phyloP scores from a whole-genome alignment of 1,284 basidiomycete genomes.

The Ganoderma boninense region DNA sequence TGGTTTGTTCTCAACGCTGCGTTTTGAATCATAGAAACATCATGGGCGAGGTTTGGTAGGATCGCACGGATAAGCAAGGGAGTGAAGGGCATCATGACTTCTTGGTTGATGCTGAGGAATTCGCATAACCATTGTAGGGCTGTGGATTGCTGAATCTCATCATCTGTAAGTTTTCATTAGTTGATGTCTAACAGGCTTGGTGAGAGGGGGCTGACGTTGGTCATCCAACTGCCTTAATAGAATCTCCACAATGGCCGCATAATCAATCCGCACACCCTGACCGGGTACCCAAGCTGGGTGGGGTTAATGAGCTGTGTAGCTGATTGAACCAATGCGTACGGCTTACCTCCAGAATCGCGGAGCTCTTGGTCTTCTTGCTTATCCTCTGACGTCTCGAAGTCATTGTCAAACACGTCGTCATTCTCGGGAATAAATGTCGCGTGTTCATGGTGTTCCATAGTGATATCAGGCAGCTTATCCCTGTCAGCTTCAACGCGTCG shows the following conservation, averaged over 20 bases:
- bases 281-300: constrained; percentile 86
- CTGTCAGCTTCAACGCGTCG: constrained; percentile 40
- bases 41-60: constrained; percentile 94
- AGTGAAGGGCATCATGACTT: constrained; percentile 95
- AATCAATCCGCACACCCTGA: constrained; percentile 92
- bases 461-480: constrained; percentile 42
- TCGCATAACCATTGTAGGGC: constrained; percentile 93
- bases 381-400: constrained; percentile 48
- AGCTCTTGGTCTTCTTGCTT: constrained; percentile 59
- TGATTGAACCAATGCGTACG: constrained; percentile 36
- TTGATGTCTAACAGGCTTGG: neutral
- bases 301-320: constrained; percentile 30
- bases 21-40: constrained; percentile 87
- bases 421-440: constrained; percentile 59
- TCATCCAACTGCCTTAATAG: constrained; percentile 89
- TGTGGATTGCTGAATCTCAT: constrained; percentile 90
- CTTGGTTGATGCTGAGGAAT: constrained; percentile 88
- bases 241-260: constrained; percentile 93
- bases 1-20: constrained; percentile 91
- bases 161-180: constrained; percentile 58
- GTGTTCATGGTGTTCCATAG: constrained; percentile 38
- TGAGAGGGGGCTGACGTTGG: constrained; percentile 64
- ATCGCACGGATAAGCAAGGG: constrained; percentile 93
- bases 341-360: constrained; percentile 70
- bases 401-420: constrained; percentile 48